A percentile compares a stretch with the other conserved stretches of the same genome.
Evolutionary conservation across 108 stramenopile species (phyloP).

Genomic region (Schizochytrium sp.): DNA sequence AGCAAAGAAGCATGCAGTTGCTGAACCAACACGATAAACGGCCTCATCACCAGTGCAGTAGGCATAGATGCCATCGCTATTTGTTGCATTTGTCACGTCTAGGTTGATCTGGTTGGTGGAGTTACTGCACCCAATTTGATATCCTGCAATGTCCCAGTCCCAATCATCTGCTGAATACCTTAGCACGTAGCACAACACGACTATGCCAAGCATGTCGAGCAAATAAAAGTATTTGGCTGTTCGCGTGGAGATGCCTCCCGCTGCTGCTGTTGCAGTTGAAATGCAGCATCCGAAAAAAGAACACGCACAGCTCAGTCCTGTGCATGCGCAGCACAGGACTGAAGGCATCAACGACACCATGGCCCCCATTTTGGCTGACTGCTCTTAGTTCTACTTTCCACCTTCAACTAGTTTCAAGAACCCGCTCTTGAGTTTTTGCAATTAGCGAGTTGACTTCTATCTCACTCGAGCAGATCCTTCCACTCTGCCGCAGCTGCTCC

Average conservation of each 20-base stretch:
- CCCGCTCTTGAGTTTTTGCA: neutral
- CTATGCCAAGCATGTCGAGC: neutral
- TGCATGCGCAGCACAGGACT: conserved; percentile 56
- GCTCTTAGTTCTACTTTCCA: neutral
- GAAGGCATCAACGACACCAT: conserved; percentile 19
- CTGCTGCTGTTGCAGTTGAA: conserved; percentile 5
- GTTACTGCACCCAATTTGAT: neutral
- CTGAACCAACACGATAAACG: conserved; percentile 28
- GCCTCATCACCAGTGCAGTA: conserved; percentile 59
- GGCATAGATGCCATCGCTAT: neutral
- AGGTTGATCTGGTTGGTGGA: conserved; percentile 4
- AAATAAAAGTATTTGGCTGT: conserved; percentile 27
- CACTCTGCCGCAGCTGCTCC: no score
- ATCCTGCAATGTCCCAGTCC: conserved; percentile 33
- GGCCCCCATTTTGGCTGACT: conserved; percentile 17
- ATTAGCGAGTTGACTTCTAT: conserved; percentile 6
- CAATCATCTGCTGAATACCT: conserved; percentile 43
- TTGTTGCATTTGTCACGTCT: conserved; percentile 4
- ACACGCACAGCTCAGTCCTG: conserved; percentile 27
- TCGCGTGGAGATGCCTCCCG: conserved; percentile 37
- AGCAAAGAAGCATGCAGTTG: neutral
- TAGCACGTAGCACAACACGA: conserved; percentile 23
- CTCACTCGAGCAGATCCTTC: neutral
- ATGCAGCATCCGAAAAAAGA: conserved; percentile 42
- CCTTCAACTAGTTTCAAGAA: neutral